Evolutionary conservation across 2,329 filamentous ascomycete genomes (phyloP), one percentile per base, ranked within the genome.

Genomic region (Thielaviopsis euricoi): DNA sequence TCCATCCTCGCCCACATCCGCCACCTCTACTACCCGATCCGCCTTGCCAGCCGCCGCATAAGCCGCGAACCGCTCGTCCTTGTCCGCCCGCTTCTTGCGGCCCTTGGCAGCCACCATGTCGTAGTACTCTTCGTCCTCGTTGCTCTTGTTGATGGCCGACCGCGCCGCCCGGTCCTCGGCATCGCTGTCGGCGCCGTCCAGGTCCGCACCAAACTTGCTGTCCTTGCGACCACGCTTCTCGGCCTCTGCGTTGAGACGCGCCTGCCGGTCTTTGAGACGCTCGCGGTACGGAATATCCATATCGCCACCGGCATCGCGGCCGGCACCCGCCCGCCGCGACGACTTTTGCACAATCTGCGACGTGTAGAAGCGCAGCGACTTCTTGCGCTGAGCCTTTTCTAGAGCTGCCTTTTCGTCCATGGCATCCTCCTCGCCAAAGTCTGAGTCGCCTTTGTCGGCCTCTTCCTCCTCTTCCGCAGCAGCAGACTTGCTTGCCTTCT

Each of bases 331-430:
- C 58, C 87, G 87, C 68, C 88, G 90, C 73, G 89, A 95, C 58
- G 88, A 83, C 72, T 96, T 97, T 69, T 97, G 91, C 26, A 87
- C 86, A 63, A 98, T 93, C 69, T 98, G 93, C 2, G 90, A 95
- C 2, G 94, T 97, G 78, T 98, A 98, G 76, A 98, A 98, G 62
- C 89, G 86, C 59, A 98, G 79, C 62, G 82, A 89, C 76, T 94
- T 95, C 77, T 93, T 95, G 70, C 87, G 87, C 60, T 82, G 80
- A 0, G 85, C 87, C 72, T 98, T 98, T 66, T 95, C 88, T 49
- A 86, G 87, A 0, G 88, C 85, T 61, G 91, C 83, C 61, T 83
- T 79, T 12, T 83, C 82, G 57, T 89, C 88, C 60, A 97, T 79
- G 3, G 76, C 73, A 17, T 87, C 85, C 68, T 95, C 89, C 66